phyloP scores from a whole-genome alignment of 495 filamentous ascomycete genomes.

The Podospora pseudoanserina region DNA sequence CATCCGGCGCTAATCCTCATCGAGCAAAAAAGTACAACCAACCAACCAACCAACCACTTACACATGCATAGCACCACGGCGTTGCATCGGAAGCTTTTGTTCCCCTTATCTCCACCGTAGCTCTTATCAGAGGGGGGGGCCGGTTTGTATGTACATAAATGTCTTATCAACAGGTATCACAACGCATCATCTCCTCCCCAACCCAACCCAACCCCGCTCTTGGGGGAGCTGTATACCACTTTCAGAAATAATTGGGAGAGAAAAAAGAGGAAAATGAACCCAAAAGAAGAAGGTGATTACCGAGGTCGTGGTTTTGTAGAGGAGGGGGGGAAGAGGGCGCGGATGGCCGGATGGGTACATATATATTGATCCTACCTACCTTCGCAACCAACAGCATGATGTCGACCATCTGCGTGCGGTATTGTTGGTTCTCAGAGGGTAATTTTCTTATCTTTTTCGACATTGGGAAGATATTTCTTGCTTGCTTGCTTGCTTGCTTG shows the following conservation, averaged over 20 bases:
- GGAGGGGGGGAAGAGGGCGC: neutral
- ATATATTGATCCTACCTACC: neutral
- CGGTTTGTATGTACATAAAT: neutral
- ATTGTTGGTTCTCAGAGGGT: neutral
- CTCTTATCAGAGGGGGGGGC: neutral
- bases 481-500: neutral
- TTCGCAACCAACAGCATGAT: neutral
- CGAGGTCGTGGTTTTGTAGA: neutral
- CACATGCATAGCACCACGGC: neutral
- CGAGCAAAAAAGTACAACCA: slow-evolving; percentile 11
- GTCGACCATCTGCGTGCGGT: no score
- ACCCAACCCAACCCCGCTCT: no score
- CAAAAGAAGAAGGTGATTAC: slow-evolving; percentile 4
- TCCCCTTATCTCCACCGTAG: neutral
- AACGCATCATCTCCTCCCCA: neutral
- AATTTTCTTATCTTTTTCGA: neutral
- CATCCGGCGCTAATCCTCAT: slow-evolving; percentile 2
- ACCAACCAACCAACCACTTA: neutral
- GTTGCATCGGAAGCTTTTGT: neutral
- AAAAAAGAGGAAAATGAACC: neutral
- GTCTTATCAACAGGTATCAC: neutral
- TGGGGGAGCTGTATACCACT: neutral
- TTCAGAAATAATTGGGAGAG: neutral
- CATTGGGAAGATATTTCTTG: neutral
- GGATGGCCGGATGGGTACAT: neutral